These are phyloP conservation scores for Durotheca rogersii DNA, from an alignment of 495 filamentous ascomycete genomes.

Conservation along the genomic window DNA sequence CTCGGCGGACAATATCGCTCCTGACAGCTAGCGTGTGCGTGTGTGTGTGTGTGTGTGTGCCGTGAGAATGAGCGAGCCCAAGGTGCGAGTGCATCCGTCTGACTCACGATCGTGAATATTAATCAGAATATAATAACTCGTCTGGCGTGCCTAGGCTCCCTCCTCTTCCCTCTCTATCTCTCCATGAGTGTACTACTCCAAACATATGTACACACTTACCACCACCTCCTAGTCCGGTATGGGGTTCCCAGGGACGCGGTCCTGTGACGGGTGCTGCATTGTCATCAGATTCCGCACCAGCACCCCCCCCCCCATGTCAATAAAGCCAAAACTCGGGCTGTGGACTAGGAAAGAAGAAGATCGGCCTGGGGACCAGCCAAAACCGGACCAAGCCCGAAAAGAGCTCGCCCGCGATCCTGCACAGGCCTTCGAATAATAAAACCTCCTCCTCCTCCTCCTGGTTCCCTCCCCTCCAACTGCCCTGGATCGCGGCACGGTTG, in stretches of 20 bases:
- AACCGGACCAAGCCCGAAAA: neutral
- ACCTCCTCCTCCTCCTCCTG: too few species aligned
- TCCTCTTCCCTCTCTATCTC: too few species aligned
- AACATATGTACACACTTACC: too few species aligned
- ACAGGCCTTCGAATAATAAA: too few species aligned
- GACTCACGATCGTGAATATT: neutral
- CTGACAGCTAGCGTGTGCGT: too few species aligned
- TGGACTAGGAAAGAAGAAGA: too few species aligned
- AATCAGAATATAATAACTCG: conserved; percentile 1
- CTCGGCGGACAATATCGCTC: too few species aligned
- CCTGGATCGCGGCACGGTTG: conserved; percentile 2
- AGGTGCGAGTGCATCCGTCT: too few species aligned
- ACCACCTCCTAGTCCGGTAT: neutral
- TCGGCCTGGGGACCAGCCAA: neutral
- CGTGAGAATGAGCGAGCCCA: too few species aligned
- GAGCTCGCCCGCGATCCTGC: neutral
- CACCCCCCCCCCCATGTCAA: conserved; percentile 1
- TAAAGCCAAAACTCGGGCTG: conserved; percentile 9
- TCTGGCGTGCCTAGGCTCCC: neutral
- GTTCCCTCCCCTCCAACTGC: too few species aligned
- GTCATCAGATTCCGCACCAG: conserved; percentile 8
- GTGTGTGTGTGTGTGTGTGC: too few species aligned
- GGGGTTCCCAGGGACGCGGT: conserved; percentile 7
- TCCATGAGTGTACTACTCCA: too few species aligned
- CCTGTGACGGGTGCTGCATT: conserved; percentile 21